Percentiles rank a stretch among this genome's conserved stretches.
phyloP scores from a whole-genome alignment of 148 eudicot species.

The Chenopodium album region DNA sequence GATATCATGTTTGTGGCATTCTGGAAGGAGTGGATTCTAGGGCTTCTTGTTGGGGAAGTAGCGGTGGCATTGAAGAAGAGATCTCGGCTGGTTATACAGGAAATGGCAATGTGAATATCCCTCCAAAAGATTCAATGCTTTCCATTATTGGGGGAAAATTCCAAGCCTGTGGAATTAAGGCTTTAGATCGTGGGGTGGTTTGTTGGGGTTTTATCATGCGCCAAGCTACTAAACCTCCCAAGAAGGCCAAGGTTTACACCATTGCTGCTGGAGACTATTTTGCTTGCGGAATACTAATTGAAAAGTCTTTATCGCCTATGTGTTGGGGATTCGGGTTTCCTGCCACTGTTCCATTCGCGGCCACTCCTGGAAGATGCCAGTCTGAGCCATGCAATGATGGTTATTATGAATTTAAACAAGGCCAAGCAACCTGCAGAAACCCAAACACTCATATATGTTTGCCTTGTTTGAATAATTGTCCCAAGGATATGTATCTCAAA shows the following conservation, averaged over 20 bases:
- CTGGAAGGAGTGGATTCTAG: slow-evolving; percentile 55
- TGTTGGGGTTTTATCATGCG: slow-evolving; percentile 77
- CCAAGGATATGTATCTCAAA: slow-evolving; percentile 51
- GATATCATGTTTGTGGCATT: slow-evolving; percentile 90
- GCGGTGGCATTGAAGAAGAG: slow-evolving; percentile 51
- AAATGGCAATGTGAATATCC: slow-evolving; percentile 46
- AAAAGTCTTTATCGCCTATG: slow-evolving; percentile 45
- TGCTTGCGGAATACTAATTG: slow-evolving; percentile 69
- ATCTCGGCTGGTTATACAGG: slow-evolving; percentile 34
- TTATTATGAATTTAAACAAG: slow-evolving; percentile 52
- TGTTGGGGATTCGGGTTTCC: slow-evolving; percentile 93
- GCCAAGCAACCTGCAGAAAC: slow-evolving; percentile 46
- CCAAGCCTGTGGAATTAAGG: slow-evolving; percentile 84
- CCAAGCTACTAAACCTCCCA: slow-evolving; percentile 57
- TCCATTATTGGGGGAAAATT: slow-evolving; percentile 77
- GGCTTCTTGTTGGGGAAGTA: slow-evolving; percentile 78
- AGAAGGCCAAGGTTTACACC: slow-evolving; percentile 43
- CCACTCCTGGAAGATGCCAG: slow-evolving; percentile 64
- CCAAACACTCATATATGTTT: slow-evolving; percentile 57
- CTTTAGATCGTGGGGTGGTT: slow-evolving; percentile 49
- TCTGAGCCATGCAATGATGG: slow-evolving; percentile 45
- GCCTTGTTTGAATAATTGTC: slow-evolving; percentile 67
- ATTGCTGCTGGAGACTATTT: slow-evolving; percentile 88
- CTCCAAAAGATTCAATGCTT: slow-evolving; percentile 64
- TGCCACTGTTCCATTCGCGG: slow-evolving; percentile 57